Evolutionary conservation across 2,329 filamentous ascomycete genomes (phyloP), one percentile per base, ranked within the genome.

Genomic region (Cercospora canescens): DNA sequence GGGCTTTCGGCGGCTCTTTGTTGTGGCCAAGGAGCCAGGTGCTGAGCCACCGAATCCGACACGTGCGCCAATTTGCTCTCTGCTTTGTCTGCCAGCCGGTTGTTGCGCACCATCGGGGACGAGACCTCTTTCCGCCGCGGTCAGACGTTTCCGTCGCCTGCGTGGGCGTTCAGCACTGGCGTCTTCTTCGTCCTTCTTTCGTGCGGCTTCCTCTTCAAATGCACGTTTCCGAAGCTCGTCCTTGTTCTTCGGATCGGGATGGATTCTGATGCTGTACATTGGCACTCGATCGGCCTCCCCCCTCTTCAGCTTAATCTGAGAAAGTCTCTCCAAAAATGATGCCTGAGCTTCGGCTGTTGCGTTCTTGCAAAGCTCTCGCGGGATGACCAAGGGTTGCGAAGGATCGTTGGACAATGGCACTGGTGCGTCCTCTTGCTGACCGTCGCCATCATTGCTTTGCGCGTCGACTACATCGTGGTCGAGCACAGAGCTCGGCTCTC

Each of bases 311-410:
- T 83, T 83, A 32, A 78, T 76, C 16, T 76, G 74, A 24, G 81
- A 80, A 16, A 82, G 64, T 21, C 72, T 75, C 55, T 78, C 76
- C 1, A 83, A 72, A 66, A 83, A 83, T 30, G 74, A 74, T 3
- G 75, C 76, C 32, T 80, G 75, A 2, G 67, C 63, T 26, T 73
- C 64, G 6, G 63, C 65, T 12, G 62, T 65, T 16, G 65, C 41
- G 30, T 70, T 66, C 21, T 64, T 71, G 64, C 72, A 65, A 14
- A 64, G 55, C 16, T 69, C 64, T 7, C 63, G 67, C 26, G 70
- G 69, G n/a, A 76, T 72, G 26, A 69, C 50, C 18, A 73, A 62
- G 14, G 67, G 71, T 50, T 71, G 45, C 1, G 60, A 54, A 12
- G 60, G 26, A 9, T 41, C 37, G 6, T 48, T 48, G 4, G 39